A percentile compares a stretch with the other conserved stretches of the same genome.
Conservation (phyloP, 345 rosid genomes). For the Dimocarpus longan region DNA sequence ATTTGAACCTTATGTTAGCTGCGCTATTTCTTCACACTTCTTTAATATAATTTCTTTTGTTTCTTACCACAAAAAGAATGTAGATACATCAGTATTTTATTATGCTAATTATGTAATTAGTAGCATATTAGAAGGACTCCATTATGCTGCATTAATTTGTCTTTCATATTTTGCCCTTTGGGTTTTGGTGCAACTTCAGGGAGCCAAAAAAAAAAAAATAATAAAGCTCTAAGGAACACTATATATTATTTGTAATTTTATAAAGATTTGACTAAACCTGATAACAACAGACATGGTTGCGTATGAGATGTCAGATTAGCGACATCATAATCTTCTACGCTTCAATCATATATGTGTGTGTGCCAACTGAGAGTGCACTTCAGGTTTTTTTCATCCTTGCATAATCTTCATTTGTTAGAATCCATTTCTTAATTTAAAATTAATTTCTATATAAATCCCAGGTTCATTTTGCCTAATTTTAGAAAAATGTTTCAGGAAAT, state of each 20-base stretch:
- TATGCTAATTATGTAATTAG: not conserved
- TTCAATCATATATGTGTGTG: not conserved
- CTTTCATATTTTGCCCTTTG: not conserved
- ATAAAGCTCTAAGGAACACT: too few species aligned
- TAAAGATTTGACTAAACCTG: not conserved
- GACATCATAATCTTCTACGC: not conserved
- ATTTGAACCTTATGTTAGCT: not conserved
- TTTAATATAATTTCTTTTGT: too few species aligned
- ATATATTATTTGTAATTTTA: not conserved
- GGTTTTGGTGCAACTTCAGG: not conserved
- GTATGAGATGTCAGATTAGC: not conserved
- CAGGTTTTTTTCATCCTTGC: not conserved
- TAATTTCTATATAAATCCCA: not conserved
- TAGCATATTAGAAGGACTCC: not conserved
- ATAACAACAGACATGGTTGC: not conserved
- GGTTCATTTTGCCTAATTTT: not conserved
- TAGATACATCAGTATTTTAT: not conserved
- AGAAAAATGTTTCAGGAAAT: not conserved
- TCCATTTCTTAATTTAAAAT: not conserved
- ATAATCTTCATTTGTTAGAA: not conserved
- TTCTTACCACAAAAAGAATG: not conserved
- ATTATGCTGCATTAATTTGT: not conserved
- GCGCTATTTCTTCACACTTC: not conserved
- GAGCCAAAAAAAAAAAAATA: not conserved
- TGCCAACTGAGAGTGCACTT: not conserved